These are phyloP conservation scores for Termitomyces sp. DNA, from an alignment of 768 basidiomycete genomes.

Conservation along the genomic window DNA sequence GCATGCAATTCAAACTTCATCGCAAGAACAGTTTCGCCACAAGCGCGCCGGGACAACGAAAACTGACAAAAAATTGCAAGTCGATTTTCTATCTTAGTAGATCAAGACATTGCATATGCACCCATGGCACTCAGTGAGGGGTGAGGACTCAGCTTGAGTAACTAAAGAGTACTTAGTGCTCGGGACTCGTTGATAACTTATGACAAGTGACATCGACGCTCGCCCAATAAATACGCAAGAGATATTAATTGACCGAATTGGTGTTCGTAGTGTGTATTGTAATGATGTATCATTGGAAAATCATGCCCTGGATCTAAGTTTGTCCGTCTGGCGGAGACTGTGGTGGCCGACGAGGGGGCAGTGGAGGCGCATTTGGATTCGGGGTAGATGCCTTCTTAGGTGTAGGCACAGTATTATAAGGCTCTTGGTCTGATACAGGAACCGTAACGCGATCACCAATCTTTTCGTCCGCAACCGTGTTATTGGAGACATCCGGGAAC, in stretches of 20 bases:
- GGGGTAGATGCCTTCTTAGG: neutral
- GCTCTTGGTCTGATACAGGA: constrained; percentile 5
- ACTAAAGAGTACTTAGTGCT: too few species aligned
- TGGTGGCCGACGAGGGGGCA: constrained; percentile 16
- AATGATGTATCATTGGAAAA: neutral
- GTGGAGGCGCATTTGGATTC: constrained; percentile 14
- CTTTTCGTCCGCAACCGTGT: neutral
- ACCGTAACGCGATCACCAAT: neutral
- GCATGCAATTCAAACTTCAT: too few species aligned
- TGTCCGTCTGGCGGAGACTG: constrained; percentile 3
- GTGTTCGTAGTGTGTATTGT: neutral
- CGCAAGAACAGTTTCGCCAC: too few species aligned
- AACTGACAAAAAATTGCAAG: too few species aligned
- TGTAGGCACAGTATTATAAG: neutral
- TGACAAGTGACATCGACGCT: too few species aligned
- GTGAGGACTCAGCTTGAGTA: too few species aligned
- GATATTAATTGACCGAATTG: neutral
- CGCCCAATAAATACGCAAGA: neutral
- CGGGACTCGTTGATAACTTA: too few species aligned
- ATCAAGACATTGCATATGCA: too few species aligned
- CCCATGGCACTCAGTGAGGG: too few species aligned
- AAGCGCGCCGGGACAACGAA: too few species aligned
- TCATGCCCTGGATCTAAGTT: neutral
- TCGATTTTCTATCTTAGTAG: too few species aligned
- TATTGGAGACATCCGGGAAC: neutral